Conservation (phyloP, 2,329 filamentous ascomycete genomes). For the Colletotrichum higginsianum region DNA sequence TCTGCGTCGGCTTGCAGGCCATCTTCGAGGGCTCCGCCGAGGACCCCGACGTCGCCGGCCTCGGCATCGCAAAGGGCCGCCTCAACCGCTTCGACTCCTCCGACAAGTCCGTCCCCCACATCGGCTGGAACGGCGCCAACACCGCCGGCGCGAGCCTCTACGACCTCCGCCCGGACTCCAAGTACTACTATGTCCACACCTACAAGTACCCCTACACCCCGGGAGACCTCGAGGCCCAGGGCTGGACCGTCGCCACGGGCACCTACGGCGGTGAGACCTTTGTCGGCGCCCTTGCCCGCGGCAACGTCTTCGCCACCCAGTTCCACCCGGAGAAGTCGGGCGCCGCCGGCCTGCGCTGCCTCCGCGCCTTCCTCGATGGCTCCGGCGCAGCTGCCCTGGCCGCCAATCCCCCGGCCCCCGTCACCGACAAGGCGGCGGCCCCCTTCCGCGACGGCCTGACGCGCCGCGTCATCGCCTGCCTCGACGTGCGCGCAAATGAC, state of each 20-base stretch:
- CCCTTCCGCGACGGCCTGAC: slow-evolving; percentile 79
- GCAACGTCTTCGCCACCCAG: slow-evolving; percentile 91
- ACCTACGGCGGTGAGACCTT: slow-evolving; percentile 92
- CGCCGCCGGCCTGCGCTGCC: slow-evolving; percentile 84
- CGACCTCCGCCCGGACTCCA: slow-evolving; percentile 83
- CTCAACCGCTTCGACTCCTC: slow-evolving; percentile 83
- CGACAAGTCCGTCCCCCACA: slow-evolving; percentile 95
- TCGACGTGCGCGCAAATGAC: slow-evolving; percentile 96
- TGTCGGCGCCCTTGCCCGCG: slow-evolving; percentile 88
- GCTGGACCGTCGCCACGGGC: slow-evolving; percentile 94
- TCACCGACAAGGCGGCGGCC: slow-evolving; percentile 33
- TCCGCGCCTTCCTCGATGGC: slow-evolving; percentile 90
- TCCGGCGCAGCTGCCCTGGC: slow-evolving; percentile 68
- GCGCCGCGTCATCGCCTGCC: slow-evolving; percentile 93
- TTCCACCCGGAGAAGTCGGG: slow-evolving; percentile 99
- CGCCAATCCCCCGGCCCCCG: slow-evolving; percentile 13
- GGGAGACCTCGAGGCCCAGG: slow-evolving; percentile 82
- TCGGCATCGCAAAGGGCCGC: slow-evolving; percentile 80
- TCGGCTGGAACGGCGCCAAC: slow-evolving; percentile 96
- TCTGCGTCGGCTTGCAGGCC: slow-evolving; percentile 94
- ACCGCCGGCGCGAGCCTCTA: slow-evolving; percentile 75
- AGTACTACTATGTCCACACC: slow-evolving; percentile 99
- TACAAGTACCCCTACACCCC: slow-evolving; percentile 85
- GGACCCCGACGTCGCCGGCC: slow-evolving; percentile 77
- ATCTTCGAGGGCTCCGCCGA: slow-evolving; percentile 91